Evolutionary conservation across 192 early-diverging fungal species (phyloP), one percentile per base, ranked within the genome.

Genomic region (Backusella tarrabulga): DNA sequence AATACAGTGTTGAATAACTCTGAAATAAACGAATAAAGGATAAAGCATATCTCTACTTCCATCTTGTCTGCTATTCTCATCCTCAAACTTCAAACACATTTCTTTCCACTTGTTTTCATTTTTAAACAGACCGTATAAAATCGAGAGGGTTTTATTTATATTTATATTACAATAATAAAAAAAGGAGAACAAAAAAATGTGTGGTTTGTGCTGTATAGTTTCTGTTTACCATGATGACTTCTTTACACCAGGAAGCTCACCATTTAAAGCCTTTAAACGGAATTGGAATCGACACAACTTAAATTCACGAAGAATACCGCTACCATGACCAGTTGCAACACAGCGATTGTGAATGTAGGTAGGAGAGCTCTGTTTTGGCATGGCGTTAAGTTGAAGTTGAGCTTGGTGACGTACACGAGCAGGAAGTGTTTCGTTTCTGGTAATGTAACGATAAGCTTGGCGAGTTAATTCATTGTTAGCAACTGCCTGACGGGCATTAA

Each of bases 281-380:
- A 95, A 95, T 84, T 92, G 91, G 88, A 92, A 92, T 50, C 92
- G 88, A 71, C 90, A 93, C 69, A 95, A 82, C 70, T 86, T 88
- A 86, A 91, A 93, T 54, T 92, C 89, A 81, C 90, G 89, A 46
- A 95, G 84, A 34, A 95, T 78, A 85, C 93, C 92, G 76, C 91
- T 89, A 40, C 88, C 92, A 63, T 92, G 91, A 23, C 93, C 93
- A 21, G 93, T 93, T 34, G 90, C 87, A 29, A 92, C 80, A 75
- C 93, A 95, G 6, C 93, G 85, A 83, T 92, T 95, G 36, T 88
- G 88, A 73, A 95, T 91, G 35, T 84, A 87, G 12, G 90, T 77
- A 42, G 91, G 87, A 29, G 87, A 83, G 44, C 92, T 85, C 76
- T 92, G 85, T 23, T 88, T 85, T 19, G 92, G 90, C 68, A 89